Base-by-base conservation (phyloP, 352 stramenopile genomes). In the Phytophthora hybrid region DNA sequence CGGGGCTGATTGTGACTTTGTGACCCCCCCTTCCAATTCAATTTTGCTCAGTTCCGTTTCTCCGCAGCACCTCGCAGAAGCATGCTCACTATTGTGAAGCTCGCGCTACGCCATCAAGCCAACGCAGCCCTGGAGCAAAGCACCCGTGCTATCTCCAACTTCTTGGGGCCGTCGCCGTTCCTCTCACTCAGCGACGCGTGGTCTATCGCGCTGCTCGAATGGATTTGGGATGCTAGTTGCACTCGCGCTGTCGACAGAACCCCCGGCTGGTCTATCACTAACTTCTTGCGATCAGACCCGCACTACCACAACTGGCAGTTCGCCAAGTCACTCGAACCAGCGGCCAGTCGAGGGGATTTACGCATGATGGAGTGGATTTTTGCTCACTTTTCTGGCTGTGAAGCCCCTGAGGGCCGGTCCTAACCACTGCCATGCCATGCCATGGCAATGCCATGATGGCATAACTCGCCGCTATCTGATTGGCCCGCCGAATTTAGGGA, bases 141-240 rank as follows among this genome's bases (percentile, higher is more conserved):
- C 32, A 60, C 32, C 6, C 6, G 10, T 26, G 11, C 16, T 5
- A 66, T 71, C 14, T 61, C 64, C 31, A 49, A 10, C 18, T 73
- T 67, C 26, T 14, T 72, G 1, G 39, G 47, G 0, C 63, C 63
- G 4, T 18, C 63, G 13, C 29, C 41, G 4, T 58, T 13, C n/a
- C 32, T 71, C 8, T 65, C 21, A 4, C 39, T 73, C 10, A 41
- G 34, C 7, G 34, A 67, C 16, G 37, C 59, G 1, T 73, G 66
- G 37, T 52, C 32, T 2, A 56, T 49, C 32, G 14, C 32, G 4
- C 8, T 56, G 57, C 26, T 73, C 4, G 51, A 67, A 9, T 61
- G 49, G 56, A 62, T 72, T 16, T 67, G 65, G 65, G 11, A 4
- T 5, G 14, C 64, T 6, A 71, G 64, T 19, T 71, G 64, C 56